Base-by-base conservation (phyloP, 768 basidiomycete genomes). In the Rhodotorula babjevae region DNA sequence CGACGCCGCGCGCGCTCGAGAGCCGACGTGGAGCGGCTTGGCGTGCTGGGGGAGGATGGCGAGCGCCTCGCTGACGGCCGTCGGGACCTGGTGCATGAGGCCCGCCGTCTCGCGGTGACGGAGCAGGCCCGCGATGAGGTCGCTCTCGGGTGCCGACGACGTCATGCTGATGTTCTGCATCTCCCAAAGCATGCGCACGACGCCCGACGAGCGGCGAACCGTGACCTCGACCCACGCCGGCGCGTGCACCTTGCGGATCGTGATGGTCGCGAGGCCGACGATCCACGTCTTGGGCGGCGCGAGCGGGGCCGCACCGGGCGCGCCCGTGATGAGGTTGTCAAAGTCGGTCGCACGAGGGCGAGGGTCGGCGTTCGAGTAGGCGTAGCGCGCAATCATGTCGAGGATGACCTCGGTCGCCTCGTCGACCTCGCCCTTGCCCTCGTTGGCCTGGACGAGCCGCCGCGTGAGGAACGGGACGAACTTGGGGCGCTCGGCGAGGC, bases 351-450 rank as follows among this genome's bases (percentile, higher is more conserved):
- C 85, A 2, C 92, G 87, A 4, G 95, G 92, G 25, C 90, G 87
- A 2, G 95, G 94, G 79, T 96, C 93, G 25, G 93, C 92, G 77
- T 90, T 93, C 23, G 89, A 92, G 77, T 94, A 97, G 0, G 95
- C 90, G 79, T 96, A 96, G 27, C 96, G 85, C 18, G 92, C 90
- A 27, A 99, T 85, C 93, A 94, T 98, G 80, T 99, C 96, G 79
- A 98, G 94, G 81, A 92, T 95, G 49, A 98, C 95, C 79, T 97
- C 92, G 0, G 93, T 91, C 40, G 89, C 88, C 71, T 91, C 92
- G 80, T 98, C 96, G 11, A 94, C 83, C 53, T 86, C 84, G 3
- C 83, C 82, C 65, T 86, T 86, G 23, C 86, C 88, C 71, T 90
- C 89, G 81, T 93, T 93, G 23, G 92, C 93, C 36, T 93, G 84